Evolutionary conservation across 1,284 basidiomycete species (phyloP), one percentile per base, ranked within the genome.

Genomic region (Xerocomus tenax): DNA sequence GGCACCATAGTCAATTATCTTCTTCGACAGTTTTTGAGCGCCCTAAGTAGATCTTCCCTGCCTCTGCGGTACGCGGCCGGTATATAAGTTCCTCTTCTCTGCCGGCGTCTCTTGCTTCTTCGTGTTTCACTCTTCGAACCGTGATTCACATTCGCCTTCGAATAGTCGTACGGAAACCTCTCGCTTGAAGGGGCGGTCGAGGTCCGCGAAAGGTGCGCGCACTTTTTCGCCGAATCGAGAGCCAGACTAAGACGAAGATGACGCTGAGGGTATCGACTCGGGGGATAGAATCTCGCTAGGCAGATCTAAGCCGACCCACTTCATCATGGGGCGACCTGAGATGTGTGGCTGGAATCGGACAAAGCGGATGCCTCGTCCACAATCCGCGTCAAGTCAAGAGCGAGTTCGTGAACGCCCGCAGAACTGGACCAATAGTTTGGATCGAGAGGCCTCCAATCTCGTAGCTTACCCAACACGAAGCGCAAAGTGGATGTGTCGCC

Each of bases 41-140:
- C 79, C 70, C 96, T 86, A 57, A 97, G 72, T 97, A 99, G 3
- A 94, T 88, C 60, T 96, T 88, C 15, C 91, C 76, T 18, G 94
- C 98, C 71, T 98, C 95, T 5, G 87, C 82, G 3, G 96, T 98
- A 30, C 90, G 76, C 6, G 96, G 96, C 29, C 89, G 81, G 67
- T 98, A 98, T 9, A 84, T 85, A 50, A 98, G 72, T 1, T 94
- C 94, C 64, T 98, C 94, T n/a, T n/a, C n/a, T n/a, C n/a, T n/a
- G n/a, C n/a, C n/a, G n/a, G n/a, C n/a, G n/a, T n/a, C n/a, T n/a
- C n/a, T n/a, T n/a, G n/a, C n/a, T n/a, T n/a, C n/a, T n/a, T n/a
- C n/a, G n/a, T n/a, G n/a, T n/a, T n/a, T n/a, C n/a, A n/a, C n/a
- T n/a, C n/a, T n/a, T n/a, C n/a, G n/a, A n/a, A n/a, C n/a, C n/a